A percentile compares a stretch with the other conserved stretches of the same genome.
phyloP scores from a whole-genome alignment of 257 asterid species.

The Cinchona pubescens region DNA sequence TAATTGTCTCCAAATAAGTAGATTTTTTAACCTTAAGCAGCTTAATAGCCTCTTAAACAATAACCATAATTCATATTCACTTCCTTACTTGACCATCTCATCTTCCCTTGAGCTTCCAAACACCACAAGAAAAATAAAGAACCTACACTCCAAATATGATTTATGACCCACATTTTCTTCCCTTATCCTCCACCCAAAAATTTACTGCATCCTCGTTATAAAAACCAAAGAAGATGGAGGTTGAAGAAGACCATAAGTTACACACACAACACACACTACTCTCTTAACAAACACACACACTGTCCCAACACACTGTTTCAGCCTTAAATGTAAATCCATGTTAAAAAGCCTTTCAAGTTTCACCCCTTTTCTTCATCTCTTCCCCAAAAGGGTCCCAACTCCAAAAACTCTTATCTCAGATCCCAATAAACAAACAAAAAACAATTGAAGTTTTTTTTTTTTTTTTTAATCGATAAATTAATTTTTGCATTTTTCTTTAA shows the following conservation, averaged over 20 bases:
- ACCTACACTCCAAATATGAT: conserved; percentile 1
- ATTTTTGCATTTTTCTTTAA: neutral
- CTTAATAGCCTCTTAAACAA: neutral
- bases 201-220: conserved; percentile 13
- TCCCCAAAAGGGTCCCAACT: conserved; percentile 1
- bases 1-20: neutral
- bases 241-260: conserved; percentile 11
- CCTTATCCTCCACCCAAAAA: conserved; percentile 13
- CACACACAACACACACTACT: neutral
- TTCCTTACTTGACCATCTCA: neutral
- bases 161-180: conserved; percentile 11
- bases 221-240: neutral
- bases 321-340: conserved; percentile 14
- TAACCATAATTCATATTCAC: neutral
- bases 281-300: neutral
- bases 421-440: conserved; percentile 15
- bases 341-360: conserved; percentile 4
- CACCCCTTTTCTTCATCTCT: neutral
- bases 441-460: conserved; percentile 4
- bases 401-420: conserved; percentile 19
- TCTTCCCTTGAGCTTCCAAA: neutral
- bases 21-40: neutral
- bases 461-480: conserved; percentile 1
- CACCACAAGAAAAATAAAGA: neutral
- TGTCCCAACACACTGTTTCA: conserved; percentile 10